Evolutionary conservation across 2,329 filamentous ascomycete species (phyloP).

Genomic region (Bipolaris cookei): DNA sequence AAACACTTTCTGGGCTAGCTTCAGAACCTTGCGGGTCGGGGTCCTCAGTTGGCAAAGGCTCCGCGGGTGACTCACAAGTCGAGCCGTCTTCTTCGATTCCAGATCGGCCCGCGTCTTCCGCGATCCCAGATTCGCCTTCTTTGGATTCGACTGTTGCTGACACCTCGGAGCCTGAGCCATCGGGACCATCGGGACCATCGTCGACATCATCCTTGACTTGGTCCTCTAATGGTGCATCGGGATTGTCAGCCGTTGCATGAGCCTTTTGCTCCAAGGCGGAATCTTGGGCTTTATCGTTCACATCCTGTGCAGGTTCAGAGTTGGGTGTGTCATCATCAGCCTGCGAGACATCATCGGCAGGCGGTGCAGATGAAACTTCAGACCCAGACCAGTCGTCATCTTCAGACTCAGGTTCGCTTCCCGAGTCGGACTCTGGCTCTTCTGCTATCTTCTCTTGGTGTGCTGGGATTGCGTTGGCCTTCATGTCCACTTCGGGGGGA

Average conservation of each 20-base stretch:
- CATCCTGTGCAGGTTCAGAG: slow-evolving; percentile 7
- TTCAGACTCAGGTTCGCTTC: slow-evolving; percentile 13
- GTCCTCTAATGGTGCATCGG: slow-evolving; percentile 3
- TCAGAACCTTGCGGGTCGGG: slow-evolving; percentile 3
- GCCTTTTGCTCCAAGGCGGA: neutral
- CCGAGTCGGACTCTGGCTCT: slow-evolving; percentile 3
- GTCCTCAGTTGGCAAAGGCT: neutral
- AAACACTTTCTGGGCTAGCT: neutral
- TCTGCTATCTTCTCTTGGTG: neutral
- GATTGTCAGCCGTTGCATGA: neutral
- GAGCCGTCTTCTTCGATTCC: slow-evolving; percentile 1
- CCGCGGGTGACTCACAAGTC: slow-evolving; percentile 2
- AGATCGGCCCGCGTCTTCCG: neutral
- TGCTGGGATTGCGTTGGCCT: neutral
- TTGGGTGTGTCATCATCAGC: slow-evolving; percentile 1
- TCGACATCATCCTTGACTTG: neutral
- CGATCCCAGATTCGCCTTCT: slow-evolving; percentile 1
- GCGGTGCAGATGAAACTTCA: slow-evolving; percentile 10
- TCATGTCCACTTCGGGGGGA: slow-evolving; percentile 1
- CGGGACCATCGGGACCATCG: neutral
- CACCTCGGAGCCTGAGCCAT: slow-evolving; percentile 5
- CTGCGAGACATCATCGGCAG: slow-evolving; percentile 6
- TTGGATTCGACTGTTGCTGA: slow-evolving; percentile 2
- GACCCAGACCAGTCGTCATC: slow-evolving; percentile 17
- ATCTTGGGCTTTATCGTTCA: slow-evolving; percentile 5